phyloP scores from a whole-genome alignment of 768 basidiomycete genomes.

The Lentinula detonsa region DNA sequence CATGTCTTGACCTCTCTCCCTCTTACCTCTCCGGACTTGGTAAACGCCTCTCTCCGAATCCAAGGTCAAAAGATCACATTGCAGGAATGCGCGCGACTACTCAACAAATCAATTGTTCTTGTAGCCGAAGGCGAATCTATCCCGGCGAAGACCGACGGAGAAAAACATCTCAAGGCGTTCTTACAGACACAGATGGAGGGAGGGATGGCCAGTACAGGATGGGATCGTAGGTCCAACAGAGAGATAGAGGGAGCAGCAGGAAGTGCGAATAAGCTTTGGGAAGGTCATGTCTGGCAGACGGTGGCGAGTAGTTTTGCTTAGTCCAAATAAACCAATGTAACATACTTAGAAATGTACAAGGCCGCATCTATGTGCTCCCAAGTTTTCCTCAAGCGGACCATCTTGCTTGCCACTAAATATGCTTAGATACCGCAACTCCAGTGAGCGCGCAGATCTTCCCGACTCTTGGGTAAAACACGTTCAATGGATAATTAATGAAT shows the following conservation, averaged over 20 bases:
- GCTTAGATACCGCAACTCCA: too few relatives aligned
- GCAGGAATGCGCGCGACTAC: constrained; percentile 16
- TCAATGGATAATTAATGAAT: too few relatives aligned
- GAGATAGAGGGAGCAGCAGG: constrained; percentile 11
- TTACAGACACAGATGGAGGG: constrained; percentile 4
- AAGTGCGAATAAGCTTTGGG: constrained; percentile 15
- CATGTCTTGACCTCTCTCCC: constrained; percentile 27
- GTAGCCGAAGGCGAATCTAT: constrained; percentile 1
- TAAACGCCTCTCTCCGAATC: constrained; percentile 25
- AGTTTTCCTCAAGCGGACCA: too few relatives aligned
- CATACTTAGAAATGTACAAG: too few relatives aligned
- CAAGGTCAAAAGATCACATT: constrained; percentile 26
- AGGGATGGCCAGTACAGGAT: constrained; percentile 13
- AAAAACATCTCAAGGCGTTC: neutral
- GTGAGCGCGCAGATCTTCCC: too few relatives aligned
- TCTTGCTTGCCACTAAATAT: too few relatives aligned
- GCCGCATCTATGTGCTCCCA: too few relatives aligned
- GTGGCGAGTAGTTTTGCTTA: neutral
- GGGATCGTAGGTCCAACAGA: constrained; percentile 7
- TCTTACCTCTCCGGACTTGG: constrained; percentile 12
- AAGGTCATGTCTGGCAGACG: constrained; percentile 15
- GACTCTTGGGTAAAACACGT: too few relatives aligned
- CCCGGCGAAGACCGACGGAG: neutral
- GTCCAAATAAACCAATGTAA: too few relatives aligned
- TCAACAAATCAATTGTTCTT: constrained; percentile 7